Conservation (phyloP, 2,329 filamentous ascomycete genomes). For the Dactylellina cionopaga region DNA sequence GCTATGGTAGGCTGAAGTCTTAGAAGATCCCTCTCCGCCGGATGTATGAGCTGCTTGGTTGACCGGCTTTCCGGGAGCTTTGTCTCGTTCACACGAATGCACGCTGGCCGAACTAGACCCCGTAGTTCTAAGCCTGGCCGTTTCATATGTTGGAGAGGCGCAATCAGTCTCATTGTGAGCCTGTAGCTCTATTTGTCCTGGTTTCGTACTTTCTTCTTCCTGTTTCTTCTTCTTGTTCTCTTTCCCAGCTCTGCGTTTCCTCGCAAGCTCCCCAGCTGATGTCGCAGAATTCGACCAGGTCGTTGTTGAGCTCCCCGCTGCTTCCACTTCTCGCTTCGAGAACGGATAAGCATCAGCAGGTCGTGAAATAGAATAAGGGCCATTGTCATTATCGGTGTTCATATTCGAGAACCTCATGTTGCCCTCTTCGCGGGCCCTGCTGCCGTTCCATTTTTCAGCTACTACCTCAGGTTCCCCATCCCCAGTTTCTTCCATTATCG, state of each 20-base stretch:
- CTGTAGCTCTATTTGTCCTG: not conserved
- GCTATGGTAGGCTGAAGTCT: not conserved
- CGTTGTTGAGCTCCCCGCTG: slow-evolving; percentile 26
- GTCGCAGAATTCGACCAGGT: slow-evolving; percentile 50
- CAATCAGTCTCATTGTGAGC: not conserved
- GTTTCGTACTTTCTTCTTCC: not conserved
- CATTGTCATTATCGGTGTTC: not conserved
- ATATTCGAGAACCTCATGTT: slow-evolving; percentile 11
- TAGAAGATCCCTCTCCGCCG: slow-evolving; percentile 14
- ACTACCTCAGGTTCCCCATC: not conserved
- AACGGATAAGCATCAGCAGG: slow-evolving; percentile 43
- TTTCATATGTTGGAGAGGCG: slow-evolving; percentile 24
- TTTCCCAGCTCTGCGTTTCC: slow-evolving; percentile 10
- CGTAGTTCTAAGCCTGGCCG: not conserved
- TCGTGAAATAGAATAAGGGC: not conserved
- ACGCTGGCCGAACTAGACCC: slow-evolving; percentile 5
- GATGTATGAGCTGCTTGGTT: slow-evolving; percentile 13
- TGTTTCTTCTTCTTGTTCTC: not conserved
- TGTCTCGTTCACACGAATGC: slow-evolving; percentile 3
- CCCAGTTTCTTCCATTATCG: slow-evolving; percentile 23
- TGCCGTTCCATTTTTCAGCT: slow-evolving; percentile 1
- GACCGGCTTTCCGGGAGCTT: not conserved
- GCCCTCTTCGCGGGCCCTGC: not conserved
- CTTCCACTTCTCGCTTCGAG: slow-evolving; percentile 10
- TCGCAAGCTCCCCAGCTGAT: slow-evolving; percentile 31